Conservation (phyloP, 495 filamentous ascomycete genomes). For the Astrocystis sublimbata region DNA sequence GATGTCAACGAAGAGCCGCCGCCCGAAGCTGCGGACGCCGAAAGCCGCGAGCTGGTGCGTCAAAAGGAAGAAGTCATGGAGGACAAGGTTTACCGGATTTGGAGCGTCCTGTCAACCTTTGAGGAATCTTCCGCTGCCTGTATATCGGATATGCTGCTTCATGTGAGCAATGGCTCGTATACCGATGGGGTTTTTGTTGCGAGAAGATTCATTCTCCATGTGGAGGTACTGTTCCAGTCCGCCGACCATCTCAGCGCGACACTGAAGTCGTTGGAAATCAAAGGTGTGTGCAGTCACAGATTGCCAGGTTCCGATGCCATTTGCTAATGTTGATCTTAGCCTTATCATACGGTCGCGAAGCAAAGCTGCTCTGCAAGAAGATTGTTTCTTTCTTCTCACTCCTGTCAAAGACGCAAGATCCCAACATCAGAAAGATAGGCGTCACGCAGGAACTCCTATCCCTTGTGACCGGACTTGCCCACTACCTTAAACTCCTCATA, state of each 20-base stretch:
- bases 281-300: conserved; percentile 61
- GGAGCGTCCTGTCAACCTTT: conserved; percentile 95
- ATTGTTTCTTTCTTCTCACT: conserved; percentile 97
- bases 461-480: conserved; percentile 92
- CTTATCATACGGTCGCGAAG: conserved; percentile 87
- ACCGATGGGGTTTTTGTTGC: conserved; percentile 93
- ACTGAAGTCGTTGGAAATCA: conserved; percentile 68
- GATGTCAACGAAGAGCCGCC: conserved; percentile 36
- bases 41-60: conserved; percentile 72
- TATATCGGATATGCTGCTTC: conserved; percentile 98
- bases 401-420: conserved; percentile 90
- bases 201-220: conserved; percentile 95
- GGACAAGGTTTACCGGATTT: conserved; percentile 95
- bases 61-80: conserved; percentile 93
- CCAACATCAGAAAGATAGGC: conserved; percentile 80
- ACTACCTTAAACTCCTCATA: conserved; percentile 97
- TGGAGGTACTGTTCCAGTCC: conserved; percentile 87
- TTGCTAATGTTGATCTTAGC: conserved; percentile 52
- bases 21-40: conserved; percentile 63
- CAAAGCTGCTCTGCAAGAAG: conserved; percentile 98
- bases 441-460: conserved; percentile 96
- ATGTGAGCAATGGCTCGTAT: conserved; percentile 98
- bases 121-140: conserved; percentile 97
- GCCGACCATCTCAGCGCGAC: conserved; percentile 79
- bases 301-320: conserved; percentile 1